Evolutionary conservation across 2,329 filamentous ascomycete species (phyloP).

Genomic region (Nemania sp.): DNA sequence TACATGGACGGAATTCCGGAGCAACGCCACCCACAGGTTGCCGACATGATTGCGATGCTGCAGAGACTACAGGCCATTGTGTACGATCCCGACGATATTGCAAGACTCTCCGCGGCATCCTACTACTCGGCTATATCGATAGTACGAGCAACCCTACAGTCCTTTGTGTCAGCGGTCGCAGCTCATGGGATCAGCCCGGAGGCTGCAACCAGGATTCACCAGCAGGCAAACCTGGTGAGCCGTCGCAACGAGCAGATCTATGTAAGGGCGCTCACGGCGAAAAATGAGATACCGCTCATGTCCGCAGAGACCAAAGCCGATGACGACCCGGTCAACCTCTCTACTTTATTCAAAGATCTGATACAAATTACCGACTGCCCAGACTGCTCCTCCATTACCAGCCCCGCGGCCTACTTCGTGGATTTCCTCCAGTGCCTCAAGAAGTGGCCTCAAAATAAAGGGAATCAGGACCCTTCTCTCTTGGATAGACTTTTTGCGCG

Average conservation of each 20-base stretch:
- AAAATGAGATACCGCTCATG: neutral
- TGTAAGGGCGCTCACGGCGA: neutral
- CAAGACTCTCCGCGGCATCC: neutral
- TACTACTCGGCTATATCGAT: neutral
- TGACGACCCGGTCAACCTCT: neutral
- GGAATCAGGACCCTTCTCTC: neutral
- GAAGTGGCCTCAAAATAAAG: neutral
- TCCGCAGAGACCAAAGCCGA: too few relatives aligned
- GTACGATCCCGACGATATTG: neutral
- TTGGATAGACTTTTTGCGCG: neutral
- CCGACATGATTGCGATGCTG: neutral
- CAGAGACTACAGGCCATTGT: neutral
- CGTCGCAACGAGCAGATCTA: neutral
- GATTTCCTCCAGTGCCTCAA: neutral
- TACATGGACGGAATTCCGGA: neutral
- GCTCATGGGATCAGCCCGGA: neutral
- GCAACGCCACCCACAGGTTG: neutral
- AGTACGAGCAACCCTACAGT: neutral
- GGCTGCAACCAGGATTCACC: neutral
- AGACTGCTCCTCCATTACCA: neutral
- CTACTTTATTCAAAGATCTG: neutral
- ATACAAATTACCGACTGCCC: neutral
- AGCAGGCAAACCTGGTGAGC: neutral
- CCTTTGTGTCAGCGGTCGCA: neutral
- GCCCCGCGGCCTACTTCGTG: neutral